A percentile compares a stretch with the other conserved stretches of the same genome.
These are phyloP conservation scores for Elsinoe ampelina DNA, from an alignment of 2,329 filamentous ascomycete species.

Conservation along the genomic window DNA sequence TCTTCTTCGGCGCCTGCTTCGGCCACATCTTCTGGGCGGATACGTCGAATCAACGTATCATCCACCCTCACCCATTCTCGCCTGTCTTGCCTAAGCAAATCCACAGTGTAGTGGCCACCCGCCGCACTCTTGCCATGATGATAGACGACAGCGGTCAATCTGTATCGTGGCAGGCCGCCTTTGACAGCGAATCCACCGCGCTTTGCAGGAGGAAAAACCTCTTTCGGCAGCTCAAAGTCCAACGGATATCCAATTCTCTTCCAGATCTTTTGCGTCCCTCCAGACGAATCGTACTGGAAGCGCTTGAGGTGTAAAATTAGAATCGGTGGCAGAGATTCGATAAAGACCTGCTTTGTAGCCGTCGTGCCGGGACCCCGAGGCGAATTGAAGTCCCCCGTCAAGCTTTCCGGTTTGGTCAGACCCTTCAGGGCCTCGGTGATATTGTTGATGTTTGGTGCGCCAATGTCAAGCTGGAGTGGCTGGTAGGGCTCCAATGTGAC, in stretches of 20 bases:
- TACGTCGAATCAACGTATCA: conserved; percentile 78
- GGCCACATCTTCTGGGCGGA: conserved; percentile 81
- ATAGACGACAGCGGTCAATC: conserved; percentile 83
- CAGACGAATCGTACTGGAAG: conserved; percentile 86
- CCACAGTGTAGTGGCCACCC: conserved; percentile 95
- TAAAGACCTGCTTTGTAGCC: conserved; percentile 89
- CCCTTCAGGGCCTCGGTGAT: conserved; percentile 85
- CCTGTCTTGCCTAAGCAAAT: conserved; percentile 88
- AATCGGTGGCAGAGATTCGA: conserved; percentile 82
- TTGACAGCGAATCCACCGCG: conserved; percentile 56
- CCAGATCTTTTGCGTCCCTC: conserved; percentile 93
- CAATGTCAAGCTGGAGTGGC: conserved; percentile 89
- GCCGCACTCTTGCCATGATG: conserved; percentile 96
- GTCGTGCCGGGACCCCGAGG: conserved; percentile 64
- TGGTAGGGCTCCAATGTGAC: conserved; percentile 92
- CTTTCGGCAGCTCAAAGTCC: conserved; percentile 85
- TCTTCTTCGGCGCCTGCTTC: conserved; percentile 76
- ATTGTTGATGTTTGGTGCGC: conserved; percentile 73
- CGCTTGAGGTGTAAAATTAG: conserved; percentile 93
- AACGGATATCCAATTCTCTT: conserved; percentile 95
- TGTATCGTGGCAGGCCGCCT: conserved; percentile 70
- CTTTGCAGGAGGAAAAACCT: conserved; percentile 72
- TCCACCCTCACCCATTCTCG: conserved; percentile 93
- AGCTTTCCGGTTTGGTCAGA: conserved; percentile 70
- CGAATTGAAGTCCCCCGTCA: conserved; percentile 77